Evolutionary conservation across 2,329 filamentous ascomycete species (phyloP).

Genomic region (Boeremia lycopersici): DNA sequence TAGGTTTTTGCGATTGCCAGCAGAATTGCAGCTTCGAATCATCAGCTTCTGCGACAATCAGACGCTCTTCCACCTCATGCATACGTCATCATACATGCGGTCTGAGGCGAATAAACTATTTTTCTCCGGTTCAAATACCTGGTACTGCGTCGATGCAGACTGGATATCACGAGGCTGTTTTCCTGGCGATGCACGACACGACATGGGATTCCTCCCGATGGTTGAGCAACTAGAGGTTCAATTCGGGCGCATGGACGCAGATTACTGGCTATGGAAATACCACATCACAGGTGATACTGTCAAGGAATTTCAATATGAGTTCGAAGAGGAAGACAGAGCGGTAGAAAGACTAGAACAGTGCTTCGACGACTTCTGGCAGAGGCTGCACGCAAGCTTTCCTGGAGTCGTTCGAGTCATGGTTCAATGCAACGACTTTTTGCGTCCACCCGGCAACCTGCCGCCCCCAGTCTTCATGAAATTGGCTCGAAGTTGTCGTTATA

Average conservation of each 20-base stretch:
- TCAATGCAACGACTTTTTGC: neutral
- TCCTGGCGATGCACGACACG: conserved; percentile 6
- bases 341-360: neutral
- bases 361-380: conserved; percentile 4
- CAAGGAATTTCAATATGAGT: neutral
- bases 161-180: conserved; percentile 17
- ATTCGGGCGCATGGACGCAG: neutral
- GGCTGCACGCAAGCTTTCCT: conserved; percentile 1
- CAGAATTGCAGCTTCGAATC: conserved; percentile 18
- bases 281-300: neutral
- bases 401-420: neutral
- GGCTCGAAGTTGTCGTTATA: neutral
- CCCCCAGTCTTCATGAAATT: neutral
- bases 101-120: conserved; percentile 17
- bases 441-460: neutral
- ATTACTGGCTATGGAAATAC: conserved; percentile 6
- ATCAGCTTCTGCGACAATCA: conserved; percentile 15
- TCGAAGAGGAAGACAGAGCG: neutral
- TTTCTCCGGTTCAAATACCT: conserved; percentile 10
- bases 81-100: conserved; percentile 10
- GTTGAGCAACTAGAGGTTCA: conserved; percentile 4
- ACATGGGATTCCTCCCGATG: neutral
- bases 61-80: conserved; percentile 26
- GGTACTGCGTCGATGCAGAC: conserved; percentile 13
- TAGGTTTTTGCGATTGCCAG: conserved; percentile 5